Conservation (phyloP, 805 yeast genomes). For the Isabelozyma heimii region DNA sequence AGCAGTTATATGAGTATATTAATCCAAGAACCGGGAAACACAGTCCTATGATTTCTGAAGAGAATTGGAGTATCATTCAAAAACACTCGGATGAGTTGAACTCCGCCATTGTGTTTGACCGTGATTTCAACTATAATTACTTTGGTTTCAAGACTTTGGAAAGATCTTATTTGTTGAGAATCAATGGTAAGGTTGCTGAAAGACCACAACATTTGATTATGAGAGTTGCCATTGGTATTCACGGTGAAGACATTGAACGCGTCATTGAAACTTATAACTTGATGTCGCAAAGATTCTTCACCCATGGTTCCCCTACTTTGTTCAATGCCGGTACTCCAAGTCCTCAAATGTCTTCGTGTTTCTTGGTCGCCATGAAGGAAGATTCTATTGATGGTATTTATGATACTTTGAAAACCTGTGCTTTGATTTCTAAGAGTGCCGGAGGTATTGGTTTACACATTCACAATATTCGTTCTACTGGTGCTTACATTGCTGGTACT, state of each 20-base stretch:
- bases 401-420: constrained; percentile 59
- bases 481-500: constrained; percentile 61
- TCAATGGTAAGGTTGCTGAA: constrained; percentile 57
- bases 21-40: constrained; percentile 75
- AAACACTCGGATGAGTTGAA: constrained; percentile 41
- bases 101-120: constrained; percentile 44
- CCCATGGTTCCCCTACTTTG: constrained; percentile 62
- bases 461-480: constrained; percentile 57
- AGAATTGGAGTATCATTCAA: constrained; percentile 36
- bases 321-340: constrained; percentile 62
- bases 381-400: constrained; percentile 64
- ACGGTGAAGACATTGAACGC: constrained; percentile 50
- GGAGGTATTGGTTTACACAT: constrained; percentile 65
- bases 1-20: constrained; percentile 69
- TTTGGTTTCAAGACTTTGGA: constrained; percentile 63
- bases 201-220: constrained; percentile 61
- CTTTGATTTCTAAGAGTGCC: constrained; percentile 59
- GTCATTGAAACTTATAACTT: constrained; percentile 56
- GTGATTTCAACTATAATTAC: constrained; percentile 55
- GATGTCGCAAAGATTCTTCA: constrained; percentile 58
- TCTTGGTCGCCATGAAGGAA: constrained; percentile 61
- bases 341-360: constrained; percentile 62
- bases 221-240: constrained; percentile 64
- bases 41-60: constrained; percentile 43
- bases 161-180: constrained; percentile 54